Conservation (phyloP, 495 filamentous ascomycete species). For the Articulospora tetracladia region DNA sequence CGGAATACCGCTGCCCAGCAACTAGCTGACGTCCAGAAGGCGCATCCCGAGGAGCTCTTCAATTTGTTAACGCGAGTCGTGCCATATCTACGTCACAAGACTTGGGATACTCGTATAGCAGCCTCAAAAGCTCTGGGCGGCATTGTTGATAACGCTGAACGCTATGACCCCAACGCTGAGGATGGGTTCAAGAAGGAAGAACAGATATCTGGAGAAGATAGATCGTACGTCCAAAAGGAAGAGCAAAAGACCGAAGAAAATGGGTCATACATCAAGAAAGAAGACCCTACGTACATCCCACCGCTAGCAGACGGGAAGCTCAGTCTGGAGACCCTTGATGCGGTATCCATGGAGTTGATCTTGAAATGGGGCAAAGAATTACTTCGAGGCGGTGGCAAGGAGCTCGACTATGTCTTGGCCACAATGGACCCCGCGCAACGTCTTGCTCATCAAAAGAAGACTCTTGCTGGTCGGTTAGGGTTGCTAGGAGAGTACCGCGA, state of each 20-base stretch:
- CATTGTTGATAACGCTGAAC: conserved; percentile 83
- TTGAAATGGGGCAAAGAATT: conserved; percentile 78
- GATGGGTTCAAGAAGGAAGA: conserved; percentile 44
- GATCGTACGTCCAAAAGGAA: conserved; percentile 40
- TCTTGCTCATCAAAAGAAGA: conserved; percentile 84
- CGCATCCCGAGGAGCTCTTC: conserved; percentile 95
- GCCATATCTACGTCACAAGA: conserved; percentile 85
- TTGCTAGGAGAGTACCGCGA: conserved; percentile 68
- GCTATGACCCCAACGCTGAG: conserved; percentile 80
- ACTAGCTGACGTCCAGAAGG: conserved; percentile 93
- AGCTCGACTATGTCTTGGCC: conserved; percentile 78
- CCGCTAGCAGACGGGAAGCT: conserved; percentile 38
- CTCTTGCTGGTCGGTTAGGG: conserved; percentile 75
- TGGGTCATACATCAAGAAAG: conserved; percentile 42
- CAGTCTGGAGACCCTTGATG: conserved; percentile 69
- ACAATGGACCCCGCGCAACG: conserved; percentile 75
- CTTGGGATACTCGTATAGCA: conserved; percentile 92
- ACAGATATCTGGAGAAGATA: too few relatives aligned
- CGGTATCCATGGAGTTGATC: conserved; percentile 53
- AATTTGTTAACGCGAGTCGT: conserved; percentile 95
- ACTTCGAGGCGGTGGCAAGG: conserved; percentile 76
- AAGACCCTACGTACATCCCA: conserved; percentile 31
- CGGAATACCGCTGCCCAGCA: conserved; percentile 95
- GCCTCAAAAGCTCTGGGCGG: conserved; percentile 89
- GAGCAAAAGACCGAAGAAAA: conserved; percentile 53